Base-by-base conservation (phyloP, 805 yeast genomes). In the Saturnispora dispora region DNA sequence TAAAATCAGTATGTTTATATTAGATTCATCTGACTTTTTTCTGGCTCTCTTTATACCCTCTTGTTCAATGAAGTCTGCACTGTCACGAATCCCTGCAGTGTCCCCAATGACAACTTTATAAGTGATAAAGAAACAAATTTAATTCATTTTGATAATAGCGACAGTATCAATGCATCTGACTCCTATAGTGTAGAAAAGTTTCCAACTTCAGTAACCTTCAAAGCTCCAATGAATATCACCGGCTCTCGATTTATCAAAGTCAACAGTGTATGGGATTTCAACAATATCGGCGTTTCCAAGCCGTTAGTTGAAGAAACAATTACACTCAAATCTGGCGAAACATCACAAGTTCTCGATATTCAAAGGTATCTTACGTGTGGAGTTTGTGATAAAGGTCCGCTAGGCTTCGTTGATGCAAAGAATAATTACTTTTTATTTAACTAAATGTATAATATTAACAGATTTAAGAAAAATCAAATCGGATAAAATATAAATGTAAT, bases 21-120 rank as follows among this genome's bases (percentile, higher is more conserved):
- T 93, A 30, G 95, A 79, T 8, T 68, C 67, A 8, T 68, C 59
- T 1, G 90, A 74, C 56, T 78, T 79, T 22, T 64, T 65, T 52
- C 78, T 80, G 0, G 98, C 96, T 47, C 93, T 72, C 53, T 75
- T 74, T 4, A 93, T 89, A 0, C 99, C 99, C 63, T 88, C 85
- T 5, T 62, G 60, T 57, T 85, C 93, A 41, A 64, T 64, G 1
- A 67, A 62, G 45, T 56, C 58, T 23, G 69, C 64, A 0, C 71
- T 52, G 10, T 72, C 65, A 53, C 98, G 67, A 4, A 93, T 77
- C 0, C 99, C 99, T 0, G 99, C 99, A 0, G 98, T 90, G 63
- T 93, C 99, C 3, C 95, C 88, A 22, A 90, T 66, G 3, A 88
- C 73, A 0, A 88, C 84, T 63, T 90, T 91, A 64, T 74, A 88